Percentiles rank a stretch among this genome's conserved stretches.
Conservation (phyloP, 176 grass and related monocot species). For the Oropetium thomaeum region DNA sequence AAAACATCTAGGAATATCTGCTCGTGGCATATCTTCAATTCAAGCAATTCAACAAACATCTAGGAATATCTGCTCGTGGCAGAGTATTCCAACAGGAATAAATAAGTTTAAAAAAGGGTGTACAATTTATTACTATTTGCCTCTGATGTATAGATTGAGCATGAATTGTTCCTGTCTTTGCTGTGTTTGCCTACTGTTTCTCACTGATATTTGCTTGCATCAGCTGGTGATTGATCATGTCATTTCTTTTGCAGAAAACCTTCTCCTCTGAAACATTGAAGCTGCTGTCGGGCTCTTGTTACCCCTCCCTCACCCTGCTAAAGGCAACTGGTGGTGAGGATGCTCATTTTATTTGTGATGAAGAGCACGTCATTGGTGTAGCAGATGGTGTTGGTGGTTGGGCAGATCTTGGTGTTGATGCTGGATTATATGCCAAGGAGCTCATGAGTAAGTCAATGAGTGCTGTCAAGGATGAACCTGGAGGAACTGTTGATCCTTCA, state of each 20-base stretch:
- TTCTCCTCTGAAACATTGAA: slow-evolving; percentile 48
- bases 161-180: not conserved
- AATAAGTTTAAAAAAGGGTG: not conserved
- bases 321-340: slow-evolving; percentile 95
- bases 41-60: not conserved
- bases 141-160: not conserved
- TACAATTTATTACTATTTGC: not conserved
- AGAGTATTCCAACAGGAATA: not conserved
- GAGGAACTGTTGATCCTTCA: slow-evolving; percentile 75
- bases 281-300: slow-evolving; percentile 83
- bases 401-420: slow-evolving; percentile 82
- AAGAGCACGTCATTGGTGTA: slow-evolving; percentile 82
- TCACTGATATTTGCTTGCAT: not conserved
- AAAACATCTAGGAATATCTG: not conserved
- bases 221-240: not conserved
- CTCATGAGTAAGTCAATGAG: slow-evolving; percentile 74
- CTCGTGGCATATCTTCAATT: not conserved
- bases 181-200: not conserved
- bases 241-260: slow-evolving; percentile 43
- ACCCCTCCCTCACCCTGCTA: slow-evolving; percentile 91
- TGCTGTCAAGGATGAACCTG: slow-evolving; percentile 78
- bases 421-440: slow-evolving; percentile 87
- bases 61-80: not conserved
- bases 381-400: slow-evolving; percentile 98
- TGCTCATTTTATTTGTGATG: slow-evolving; percentile 84